phyloP scores from a whole-genome alignment of 1,284 basidiomycete species.

The Cryptococcus sp. region DNA sequence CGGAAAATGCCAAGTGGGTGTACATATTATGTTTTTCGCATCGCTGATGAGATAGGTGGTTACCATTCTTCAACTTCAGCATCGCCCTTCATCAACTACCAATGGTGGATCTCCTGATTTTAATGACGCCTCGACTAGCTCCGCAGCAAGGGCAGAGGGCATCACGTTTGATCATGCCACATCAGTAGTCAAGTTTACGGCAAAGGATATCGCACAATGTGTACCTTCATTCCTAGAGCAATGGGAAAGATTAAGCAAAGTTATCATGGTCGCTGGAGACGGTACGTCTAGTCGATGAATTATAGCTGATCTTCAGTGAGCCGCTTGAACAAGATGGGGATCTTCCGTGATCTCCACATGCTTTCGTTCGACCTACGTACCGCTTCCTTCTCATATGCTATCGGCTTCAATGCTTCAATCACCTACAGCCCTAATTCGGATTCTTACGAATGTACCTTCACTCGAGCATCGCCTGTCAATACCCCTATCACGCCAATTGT shows the following conservation, averaged over 20 bases:
- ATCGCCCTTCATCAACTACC: constrained; percentile 69
- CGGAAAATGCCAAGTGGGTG: constrained; percentile 56
- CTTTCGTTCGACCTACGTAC: constrained; percentile 83
- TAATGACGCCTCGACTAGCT: constrained; percentile 24
- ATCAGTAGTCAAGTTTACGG: constrained; percentile 78
- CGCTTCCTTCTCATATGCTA: constrained; percentile 72
- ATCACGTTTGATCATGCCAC: constrained; percentile 82
- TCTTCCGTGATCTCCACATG: constrained; percentile 67
- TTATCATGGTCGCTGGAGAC: constrained; percentile 85
- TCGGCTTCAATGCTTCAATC: constrained; percentile 39
- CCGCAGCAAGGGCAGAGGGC: constrained; percentile 24
- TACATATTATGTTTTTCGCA: not conserved
- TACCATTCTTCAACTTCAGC: constrained; percentile 80
- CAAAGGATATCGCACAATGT: constrained; percentile 77
- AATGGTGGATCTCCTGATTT: constrained; percentile 44
- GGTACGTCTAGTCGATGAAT: constrained; percentile 49
- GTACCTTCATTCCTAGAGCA: constrained; percentile 83
- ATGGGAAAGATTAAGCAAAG: constrained; percentile 85
- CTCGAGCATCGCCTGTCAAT: constrained; percentile 2
- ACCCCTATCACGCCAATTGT: not conserved
- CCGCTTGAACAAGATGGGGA: constrained; percentile 66
- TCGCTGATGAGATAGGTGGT: constrained; percentile 55
- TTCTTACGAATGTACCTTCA: constrained; percentile 41
- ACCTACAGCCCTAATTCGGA: constrained; percentile 40
- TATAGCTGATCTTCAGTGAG: constrained; percentile 55